Conservation (phyloP, 495 filamentous ascomycete species). For the Hypoxylon rickii region DNA sequence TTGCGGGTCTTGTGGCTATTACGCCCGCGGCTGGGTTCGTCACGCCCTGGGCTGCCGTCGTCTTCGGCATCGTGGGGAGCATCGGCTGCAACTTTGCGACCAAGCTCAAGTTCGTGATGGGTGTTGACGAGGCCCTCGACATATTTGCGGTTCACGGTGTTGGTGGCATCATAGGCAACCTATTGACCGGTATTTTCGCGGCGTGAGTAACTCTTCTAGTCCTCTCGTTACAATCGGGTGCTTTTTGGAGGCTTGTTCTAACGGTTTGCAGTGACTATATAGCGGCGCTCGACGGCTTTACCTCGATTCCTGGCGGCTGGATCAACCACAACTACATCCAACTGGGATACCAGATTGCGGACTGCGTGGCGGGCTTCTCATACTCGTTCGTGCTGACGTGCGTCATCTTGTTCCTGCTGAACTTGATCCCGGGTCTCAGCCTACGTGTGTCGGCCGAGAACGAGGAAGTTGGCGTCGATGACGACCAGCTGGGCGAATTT, state of each 20-base stretch:
- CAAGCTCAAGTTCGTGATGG: conserved; percentile 82
- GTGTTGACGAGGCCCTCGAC: conserved; percentile 77
- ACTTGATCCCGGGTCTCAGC: conserved; percentile 73
- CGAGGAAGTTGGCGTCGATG: conserved; percentile 78
- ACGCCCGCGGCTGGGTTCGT: conserved; percentile 89
- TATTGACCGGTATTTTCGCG: conserved; percentile 79
- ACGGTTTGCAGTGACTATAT: conserved; percentile 65
- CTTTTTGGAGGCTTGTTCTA: background rate
- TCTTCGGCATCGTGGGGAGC: conserved; percentile 83
- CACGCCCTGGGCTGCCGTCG: conserved; percentile 84
- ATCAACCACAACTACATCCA: conserved; percentile 79
- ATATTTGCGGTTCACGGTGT: conserved; percentile 82
- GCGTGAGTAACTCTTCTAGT: too few species aligned
- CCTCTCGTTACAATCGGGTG: too few species aligned
- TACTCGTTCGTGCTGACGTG: conserved; percentile 81
- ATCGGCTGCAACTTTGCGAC: conserved; percentile 91
- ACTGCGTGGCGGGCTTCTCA: conserved; percentile 70
- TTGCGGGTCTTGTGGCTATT: conserved; percentile 86
- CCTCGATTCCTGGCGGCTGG: conserved; percentile 69
- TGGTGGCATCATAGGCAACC: conserved; percentile 76
- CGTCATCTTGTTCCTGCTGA: conserved; percentile 76
- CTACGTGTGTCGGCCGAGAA: conserved; percentile 74
- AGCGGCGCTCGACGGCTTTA: conserved; percentile 72
- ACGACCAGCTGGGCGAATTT: conserved; percentile 83
- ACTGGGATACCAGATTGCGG: conserved; percentile 76